Conservation (phyloP, 2,329 filamentous ascomycete species). For the Aspergillus ibericus region DNA sequence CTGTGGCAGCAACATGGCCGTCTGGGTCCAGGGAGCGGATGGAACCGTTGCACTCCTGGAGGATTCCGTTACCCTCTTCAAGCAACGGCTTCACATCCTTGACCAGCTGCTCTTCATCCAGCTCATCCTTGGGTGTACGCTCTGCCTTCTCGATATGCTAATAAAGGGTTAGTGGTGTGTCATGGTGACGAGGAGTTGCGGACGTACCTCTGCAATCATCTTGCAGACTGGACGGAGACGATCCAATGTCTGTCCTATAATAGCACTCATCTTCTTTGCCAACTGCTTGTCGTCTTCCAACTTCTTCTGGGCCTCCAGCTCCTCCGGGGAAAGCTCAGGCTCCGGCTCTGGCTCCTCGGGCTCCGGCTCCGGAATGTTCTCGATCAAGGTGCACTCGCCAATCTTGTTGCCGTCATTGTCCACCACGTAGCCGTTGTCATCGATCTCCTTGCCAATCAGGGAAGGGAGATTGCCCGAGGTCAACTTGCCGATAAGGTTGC, state of each 20-base stretch:
- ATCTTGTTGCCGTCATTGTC: conserved; percentile 64
- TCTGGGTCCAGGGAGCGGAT: conserved; percentile 89
- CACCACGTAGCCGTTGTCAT: conserved; percentile 55
- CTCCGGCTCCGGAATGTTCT: conserved; percentile 52
- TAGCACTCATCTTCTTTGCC: conserved; percentile 70
- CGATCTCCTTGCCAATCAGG: conserved; percentile 45
- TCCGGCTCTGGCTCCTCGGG: conserved; percentile 32
- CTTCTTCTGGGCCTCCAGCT: conserved; percentile 58
- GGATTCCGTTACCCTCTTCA: conserved; percentile 77
- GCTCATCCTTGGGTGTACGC: conserved; percentile 77
- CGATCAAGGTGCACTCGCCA: conserved; percentile 62
- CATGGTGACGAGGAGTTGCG: neutral
- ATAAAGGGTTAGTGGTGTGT: conserved; percentile 15
- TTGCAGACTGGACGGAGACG: conserved; percentile 82
- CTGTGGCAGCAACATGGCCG: conserved; percentile 78
- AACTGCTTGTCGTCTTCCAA: conserved; percentile 71
- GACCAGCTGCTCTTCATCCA: conserved; percentile 87
- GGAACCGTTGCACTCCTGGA: conserved; percentile 81
- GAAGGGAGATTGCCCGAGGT: conserved; percentile 46
- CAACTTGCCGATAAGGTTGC: conserved; percentile 48
- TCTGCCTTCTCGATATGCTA: conserved; percentile 78
- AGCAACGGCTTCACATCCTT: conserved; percentile 83
- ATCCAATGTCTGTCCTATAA: conserved; percentile 77
- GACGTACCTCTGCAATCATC: conserved; percentile 73
- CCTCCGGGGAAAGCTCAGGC: conserved; percentile 38